These are phyloP conservation scores for Diaporthe ilicicola DNA, from an alignment of 2,329 filamentous ascomycete genomes.

Conservation along the genomic window DNA sequence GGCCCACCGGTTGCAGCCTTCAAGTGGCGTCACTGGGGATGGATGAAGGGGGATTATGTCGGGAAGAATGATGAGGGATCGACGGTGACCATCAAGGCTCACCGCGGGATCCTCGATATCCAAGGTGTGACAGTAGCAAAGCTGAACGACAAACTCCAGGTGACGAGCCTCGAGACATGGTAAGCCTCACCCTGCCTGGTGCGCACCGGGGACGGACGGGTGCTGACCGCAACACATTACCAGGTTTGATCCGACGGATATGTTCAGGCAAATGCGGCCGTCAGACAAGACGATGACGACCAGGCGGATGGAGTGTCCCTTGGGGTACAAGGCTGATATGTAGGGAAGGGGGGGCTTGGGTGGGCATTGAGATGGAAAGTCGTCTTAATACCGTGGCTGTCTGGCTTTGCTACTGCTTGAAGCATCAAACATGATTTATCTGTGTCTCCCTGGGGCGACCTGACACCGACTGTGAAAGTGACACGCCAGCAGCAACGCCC, in stretches of 20 bases:
- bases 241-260: slow-evolving; percentile 32
- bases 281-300: slow-evolving; percentile 29
- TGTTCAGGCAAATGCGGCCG: slow-evolving; percentile 33
- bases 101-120: slow-evolving; percentile 69
- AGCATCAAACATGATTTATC: slow-evolving; percentile 3
- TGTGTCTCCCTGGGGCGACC: not conserved
- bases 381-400: not conserved
- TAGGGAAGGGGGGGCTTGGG: not conserved
- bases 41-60: slow-evolving; percentile 72
- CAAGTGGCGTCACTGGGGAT: slow-evolving; percentile 74
- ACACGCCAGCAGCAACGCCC: not conserved
- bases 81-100: slow-evolving; percentile 68
- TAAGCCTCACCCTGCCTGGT: not conserved
- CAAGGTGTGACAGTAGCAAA: slow-evolving; percentile 69
- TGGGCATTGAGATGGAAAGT: not conserved
- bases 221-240: slow-evolving; percentile 13
- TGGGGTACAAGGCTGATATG: slow-evolving; percentile 27
- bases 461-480: not conserved
- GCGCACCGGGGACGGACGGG: not conserved
- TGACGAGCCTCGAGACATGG: slow-evolving; percentile 42
- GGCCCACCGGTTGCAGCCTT: slow-evolving; percentile 70
- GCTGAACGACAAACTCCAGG: slow-evolving; percentile 67
- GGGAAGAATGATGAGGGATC: slow-evolving; percentile 71
- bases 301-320: slow-evolving; percentile 30
- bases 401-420: not conserved